Evolutionary conservation across 2,329 filamentous ascomycete genomes (phyloP), one percentile per base, ranked within the genome.

Genomic region (Alternaria sp.): DNA sequence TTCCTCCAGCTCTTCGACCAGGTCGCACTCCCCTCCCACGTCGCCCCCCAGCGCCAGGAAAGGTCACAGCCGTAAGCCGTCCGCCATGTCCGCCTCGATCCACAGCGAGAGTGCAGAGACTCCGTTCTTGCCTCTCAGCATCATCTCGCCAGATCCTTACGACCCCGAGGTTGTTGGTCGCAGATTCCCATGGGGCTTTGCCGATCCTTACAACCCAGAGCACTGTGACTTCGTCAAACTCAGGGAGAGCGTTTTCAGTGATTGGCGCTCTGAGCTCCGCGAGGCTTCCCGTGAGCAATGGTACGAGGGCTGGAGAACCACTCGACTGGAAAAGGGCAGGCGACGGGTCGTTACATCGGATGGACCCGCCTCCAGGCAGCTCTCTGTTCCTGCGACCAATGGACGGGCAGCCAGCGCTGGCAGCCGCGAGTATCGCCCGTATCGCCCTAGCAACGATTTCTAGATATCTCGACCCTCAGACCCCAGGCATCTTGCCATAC

Each of bases 101-200:
- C 71, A 79, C 25, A 71, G 80, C 60, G 71, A 77, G 52, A 65
- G 80, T 71, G 74, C 81, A 66, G 83, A 84, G 60, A 75, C 81
- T 11, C 92, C 92, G 0, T 91, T 93, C 77, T 83, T 97, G 25
- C 96, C 96, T 1, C 89, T 98, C 76, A 97, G 93, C 44, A 92
- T 97, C 77, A 91, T 99, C 77, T 97, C 93, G 66, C 96, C 96
- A 0, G 96, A 99, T 79, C 87, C 92, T 45, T 97, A 98, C 81
- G 92, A 96, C 73, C 90, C 90, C 9, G 88, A 86, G 30, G 85
- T 92, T 15, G 83, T 97, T 64, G 96, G 96, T 49, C 91, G 96
- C 64, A 90, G 91, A 68, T 99, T 98, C 79, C 92, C 96, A 0
- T 99, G 96, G 96, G 96, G 96, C 7, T 96, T 97, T 72, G 96